Evolutionary conservation across 2,329 filamentous ascomycete species (phyloP), one percentile per base, ranked within the genome.

Genomic region (Fragosphaeria purpurea): DNA sequence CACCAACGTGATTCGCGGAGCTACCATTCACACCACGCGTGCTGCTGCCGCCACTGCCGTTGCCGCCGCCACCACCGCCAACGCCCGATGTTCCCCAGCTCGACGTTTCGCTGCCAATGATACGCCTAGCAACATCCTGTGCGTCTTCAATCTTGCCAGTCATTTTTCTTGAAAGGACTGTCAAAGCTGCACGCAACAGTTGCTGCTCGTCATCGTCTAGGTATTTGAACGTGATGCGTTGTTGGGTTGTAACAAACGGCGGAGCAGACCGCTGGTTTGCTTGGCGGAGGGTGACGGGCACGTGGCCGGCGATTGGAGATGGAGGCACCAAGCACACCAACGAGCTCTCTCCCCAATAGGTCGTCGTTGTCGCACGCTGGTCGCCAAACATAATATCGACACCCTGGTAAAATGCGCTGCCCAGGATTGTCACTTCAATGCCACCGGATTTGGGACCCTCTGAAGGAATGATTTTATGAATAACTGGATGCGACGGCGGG

Each of bases 351-450:
- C 86, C 84, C 85, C 86, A 91, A 62, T 79, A 93, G 0, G 85
- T 88, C 1, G 86, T 90, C 0, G 84, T 86, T 0, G 84, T 75
- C 2, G 78, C 77, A 57, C 72, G 74, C 45, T 73, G 68, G 37
- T 76, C 70, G 30, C 90, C 90, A 64, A 96, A 96, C 66, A 89
- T 85, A 50, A 95, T 86, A 55, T 90, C 86, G 55, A 94, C 75
- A 1, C 66, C 85, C 54, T 77, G 83, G 56, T 82, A 83, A 63
- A 95, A 95, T 11, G 83, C 81, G 56, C 82, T 86, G 13, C 90
- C 89, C 7, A 95, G 72, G 50, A 93, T 79, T 0, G 87, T 91
- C 4, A 95, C 88, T 64, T 96, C 89, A 48, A 88, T 89, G 41
- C 89, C 89, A 53, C 89, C 89, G 38, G 80, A 80, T 52, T 83